Evolutionary conservation across 306 rosid species (phyloP).

Genomic region (Hylodesmum podocarpum): DNA sequence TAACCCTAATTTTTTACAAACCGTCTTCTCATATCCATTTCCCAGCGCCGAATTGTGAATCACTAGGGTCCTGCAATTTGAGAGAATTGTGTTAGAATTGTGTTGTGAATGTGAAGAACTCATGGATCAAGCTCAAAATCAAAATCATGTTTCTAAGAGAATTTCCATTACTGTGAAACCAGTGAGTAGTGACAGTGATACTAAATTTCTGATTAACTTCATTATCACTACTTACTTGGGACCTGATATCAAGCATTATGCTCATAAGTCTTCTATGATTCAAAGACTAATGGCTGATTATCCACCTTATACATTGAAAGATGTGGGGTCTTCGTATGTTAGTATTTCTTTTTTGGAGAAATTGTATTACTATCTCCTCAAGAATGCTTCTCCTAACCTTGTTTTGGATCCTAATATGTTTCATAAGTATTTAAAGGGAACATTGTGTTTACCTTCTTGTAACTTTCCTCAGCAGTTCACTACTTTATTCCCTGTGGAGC

Average conservation of each 20-base stretch:
- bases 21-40: too few relatives aligned
- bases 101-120: slow-evolving; percentile 10
- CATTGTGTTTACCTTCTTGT: slow-evolving; percentile 30
- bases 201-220: slow-evolving; percentile 59
- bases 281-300: slow-evolving; percentile 42
- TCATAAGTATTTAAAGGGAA: slow-evolving; percentile 60
- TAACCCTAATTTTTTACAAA: too few relatives aligned
- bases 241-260: slow-evolving; percentile 67
- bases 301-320: slow-evolving; percentile 35
- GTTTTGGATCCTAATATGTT: slow-evolving; percentile 39
- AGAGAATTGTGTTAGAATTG: too few relatives aligned
- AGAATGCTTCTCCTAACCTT: slow-evolving; percentile 39
- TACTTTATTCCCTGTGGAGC: slow-evolving; percentile 54
- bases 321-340: slow-evolving; percentile 66
- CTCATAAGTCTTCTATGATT: slow-evolving; percentile 41
- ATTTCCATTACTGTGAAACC: slow-evolving; percentile 8
- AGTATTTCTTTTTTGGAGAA: slow-evolving; percentile 58
- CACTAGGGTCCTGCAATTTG: too few relatives aligned
- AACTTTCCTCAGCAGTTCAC: slow-evolving; percentile 51
- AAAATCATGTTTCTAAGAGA: slow-evolving; percentile 15
- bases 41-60: too few relatives aligned
- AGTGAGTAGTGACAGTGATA: slow-evolving; percentile 23
- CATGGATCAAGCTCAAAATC: too few relatives aligned
- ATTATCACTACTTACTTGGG: slow-evolving; percentile 58
- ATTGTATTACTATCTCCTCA: slow-evolving; percentile 54